A percentile compares a stretch with the other conserved stretches of the same genome.
These are phyloP conservation scores for Sporothrix inflata DNA, from an alignment of 2,329 filamentous ascomycete species.

Conservation along the genomic window DNA sequence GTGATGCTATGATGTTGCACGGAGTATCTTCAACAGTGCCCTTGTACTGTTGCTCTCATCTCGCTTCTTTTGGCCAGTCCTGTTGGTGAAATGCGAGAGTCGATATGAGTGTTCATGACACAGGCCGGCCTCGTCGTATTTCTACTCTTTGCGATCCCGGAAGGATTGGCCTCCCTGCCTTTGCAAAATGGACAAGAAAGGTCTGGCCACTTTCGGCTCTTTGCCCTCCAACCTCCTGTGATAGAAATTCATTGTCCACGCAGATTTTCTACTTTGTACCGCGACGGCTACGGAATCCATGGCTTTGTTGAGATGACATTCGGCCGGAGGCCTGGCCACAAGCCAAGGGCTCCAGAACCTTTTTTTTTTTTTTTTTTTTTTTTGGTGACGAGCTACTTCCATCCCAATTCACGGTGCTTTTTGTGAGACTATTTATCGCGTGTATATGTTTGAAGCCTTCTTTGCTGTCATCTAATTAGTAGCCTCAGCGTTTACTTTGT, in stretches of 20 bases:
- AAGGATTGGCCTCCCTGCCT: conserved; percentile 9
- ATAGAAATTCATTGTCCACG: background rate
- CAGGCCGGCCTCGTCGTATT: background rate
- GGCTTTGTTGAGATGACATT: background rate
- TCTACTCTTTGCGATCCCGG: background rate
- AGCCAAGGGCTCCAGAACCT: background rate
- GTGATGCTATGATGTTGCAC: background rate
- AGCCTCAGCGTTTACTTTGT: background rate
- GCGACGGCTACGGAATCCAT: background rate
- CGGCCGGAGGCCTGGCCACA: background rate
- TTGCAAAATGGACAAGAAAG: background rate
- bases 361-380: background rate
- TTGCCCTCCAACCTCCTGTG: background rate
- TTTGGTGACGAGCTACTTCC: background rate
- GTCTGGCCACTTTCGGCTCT: background rate
- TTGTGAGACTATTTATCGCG: background rate
- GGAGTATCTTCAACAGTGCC: background rate
- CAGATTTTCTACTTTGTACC: background rate
- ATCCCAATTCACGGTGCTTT: background rate
- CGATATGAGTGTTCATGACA: background rate
- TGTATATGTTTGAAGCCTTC: background rate
- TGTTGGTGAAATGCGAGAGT: background rate
- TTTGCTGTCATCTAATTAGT: background rate
- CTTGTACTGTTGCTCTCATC: background rate
- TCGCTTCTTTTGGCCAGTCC: background rate